Evolutionary conservation across 352 stramenopile species (phyloP), one percentile per base, ranked within the genome.

Genomic region (Globisporangium camurandrum): DNA sequence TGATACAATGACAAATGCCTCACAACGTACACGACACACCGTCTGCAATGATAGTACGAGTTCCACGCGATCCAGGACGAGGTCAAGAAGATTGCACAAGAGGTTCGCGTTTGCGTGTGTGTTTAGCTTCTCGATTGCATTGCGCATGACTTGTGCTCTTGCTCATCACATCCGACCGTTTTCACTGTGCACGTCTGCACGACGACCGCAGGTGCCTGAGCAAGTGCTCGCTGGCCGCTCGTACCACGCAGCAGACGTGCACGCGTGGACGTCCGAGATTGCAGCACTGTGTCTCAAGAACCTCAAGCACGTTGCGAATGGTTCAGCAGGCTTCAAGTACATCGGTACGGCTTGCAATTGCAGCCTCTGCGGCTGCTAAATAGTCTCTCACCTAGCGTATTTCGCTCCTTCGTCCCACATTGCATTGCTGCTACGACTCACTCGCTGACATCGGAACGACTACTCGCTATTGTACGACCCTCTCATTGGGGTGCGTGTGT

Each of bases 321-420:
- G 84, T 49, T 86, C 80, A 2, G 84, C 82, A 12, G 84, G 84
- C 43, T 95, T 95, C 73, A 95, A 95, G 57, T 93, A 90, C 59
- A 88, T 95, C 20, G 81, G 81, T 93, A 46, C 54, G 19, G n/a
- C 22, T 19, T 36, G 24, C 19, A 33, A 56, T 56, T 56, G 49
- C 40, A 49, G 49, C 37, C n/a, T 49, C 16, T 24, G 41, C 34
- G 24, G 14, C 14, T 22, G 22, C 8, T 12, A n/a, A 10, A 39
- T 38, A 49, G 27, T 34, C 36, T 10, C n/a, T 24, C 17, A 14
- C n/a, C 36, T 41, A 17, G 9, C n/a, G 36, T 19, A 4, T 16
- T 12, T 34, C 30, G 30, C 30, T 34, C 30, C 30, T 34, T 34
- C 30, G 8, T 34, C 30, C 30, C 14, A n/a, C n/a, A n/a, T n/a